Evolutionary conservation across 2,329 filamentous ascomycete species (phyloP).

Genomic region (Chaetoscypha palmicola): DNA sequence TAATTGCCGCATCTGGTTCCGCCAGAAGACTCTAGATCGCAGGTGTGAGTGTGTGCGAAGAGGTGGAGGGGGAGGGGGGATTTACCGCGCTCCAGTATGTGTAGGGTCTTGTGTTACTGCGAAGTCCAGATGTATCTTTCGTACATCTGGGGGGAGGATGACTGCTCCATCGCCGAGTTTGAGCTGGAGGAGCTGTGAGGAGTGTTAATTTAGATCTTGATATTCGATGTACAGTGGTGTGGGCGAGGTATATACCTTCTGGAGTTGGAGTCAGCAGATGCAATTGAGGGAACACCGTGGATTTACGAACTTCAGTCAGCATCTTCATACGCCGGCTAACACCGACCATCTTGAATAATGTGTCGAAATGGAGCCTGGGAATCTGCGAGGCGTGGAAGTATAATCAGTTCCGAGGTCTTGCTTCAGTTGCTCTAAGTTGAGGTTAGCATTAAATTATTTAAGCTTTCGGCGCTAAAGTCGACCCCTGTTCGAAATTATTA

Average conservation of each 20-base stretch:
- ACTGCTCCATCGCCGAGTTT: slow-evolving; percentile 78
- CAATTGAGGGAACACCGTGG: slow-evolving; percentile 1
- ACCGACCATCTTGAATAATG: slow-evolving; percentile 40
- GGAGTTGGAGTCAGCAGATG: slow-evolving; percentile 16
- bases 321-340: slow-evolving; percentile 65
- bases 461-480: slow-evolving; percentile 20
- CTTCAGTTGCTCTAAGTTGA: neutral
- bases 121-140: slow-evolving; percentile 70
- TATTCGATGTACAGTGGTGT: slow-evolving; percentile 3
- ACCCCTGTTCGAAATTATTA: slow-evolving; percentile 18
- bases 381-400: neutral
- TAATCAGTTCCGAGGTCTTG: neutral
- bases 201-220: slow-evolving; percentile 18
- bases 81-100: slow-evolving; percentile 67
- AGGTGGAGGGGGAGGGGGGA: neutral
- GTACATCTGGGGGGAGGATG: slow-evolving; percentile 68
- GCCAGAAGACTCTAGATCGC: slow-evolving; percentile 76
- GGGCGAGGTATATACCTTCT: slow-evolving; percentile 38
- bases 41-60: slow-evolving; percentile 6
- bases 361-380: slow-evolving; percentile 3
- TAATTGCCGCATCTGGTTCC: slow-evolving; percentile 69
- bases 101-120: slow-evolving; percentile 54
- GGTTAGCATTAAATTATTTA: slow-evolving; percentile 21
- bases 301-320: slow-evolving; percentile 59
- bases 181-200: slow-evolving; percentile 60